phyloP scores from a whole-genome alignment of 768 basidiomycete species.

The Leccinum incarnatum region DNA sequence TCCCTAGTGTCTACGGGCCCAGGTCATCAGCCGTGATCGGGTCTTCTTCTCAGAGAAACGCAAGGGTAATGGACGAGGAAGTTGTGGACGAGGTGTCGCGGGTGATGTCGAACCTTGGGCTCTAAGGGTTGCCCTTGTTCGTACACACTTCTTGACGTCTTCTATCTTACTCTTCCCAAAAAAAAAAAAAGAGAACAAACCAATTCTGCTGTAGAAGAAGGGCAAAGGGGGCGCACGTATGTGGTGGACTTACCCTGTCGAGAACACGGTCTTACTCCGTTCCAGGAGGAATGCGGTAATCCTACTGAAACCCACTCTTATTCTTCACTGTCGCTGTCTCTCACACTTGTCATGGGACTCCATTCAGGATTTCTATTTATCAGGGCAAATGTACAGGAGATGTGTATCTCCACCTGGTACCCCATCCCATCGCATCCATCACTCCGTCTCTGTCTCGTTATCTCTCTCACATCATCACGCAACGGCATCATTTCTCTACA shows the following conservation, averaged over 20 bases:
- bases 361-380: constrained; percentile 35
- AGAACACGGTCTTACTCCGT: constrained; percentile 19
- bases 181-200: not conserved
- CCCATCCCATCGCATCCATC: constrained; percentile 25
- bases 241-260: constrained; percentile 20
- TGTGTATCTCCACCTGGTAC: constrained; percentile 23
- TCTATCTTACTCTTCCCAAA: constrained; percentile 11
- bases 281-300: constrained; percentile 20
- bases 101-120: constrained; percentile 73
- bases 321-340: constrained; percentile 14
- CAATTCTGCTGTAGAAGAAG: constrained; percentile 9
- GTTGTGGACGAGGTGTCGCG: constrained; percentile 69
- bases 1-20: constrained; percentile 82
- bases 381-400: constrained; percentile 31
- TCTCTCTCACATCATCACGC: constrained; percentile 26
- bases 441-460: constrained; percentile 18
- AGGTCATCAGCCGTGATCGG: constrained; percentile 49
- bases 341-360: constrained; percentile 29
- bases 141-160: constrained; percentile 8
- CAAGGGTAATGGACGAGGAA: constrained; percentile 48
- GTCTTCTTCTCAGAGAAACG: constrained; percentile 41
- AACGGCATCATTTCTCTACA: constrained; percentile 30
- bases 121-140: constrained; percentile 36
- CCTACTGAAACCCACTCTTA: constrained; percentile 19
- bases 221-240: constrained; percentile 2